Conservation (phyloP, 2,329 filamentous ascomycete species). For the Rutstroemia sydowiana region DNA sequence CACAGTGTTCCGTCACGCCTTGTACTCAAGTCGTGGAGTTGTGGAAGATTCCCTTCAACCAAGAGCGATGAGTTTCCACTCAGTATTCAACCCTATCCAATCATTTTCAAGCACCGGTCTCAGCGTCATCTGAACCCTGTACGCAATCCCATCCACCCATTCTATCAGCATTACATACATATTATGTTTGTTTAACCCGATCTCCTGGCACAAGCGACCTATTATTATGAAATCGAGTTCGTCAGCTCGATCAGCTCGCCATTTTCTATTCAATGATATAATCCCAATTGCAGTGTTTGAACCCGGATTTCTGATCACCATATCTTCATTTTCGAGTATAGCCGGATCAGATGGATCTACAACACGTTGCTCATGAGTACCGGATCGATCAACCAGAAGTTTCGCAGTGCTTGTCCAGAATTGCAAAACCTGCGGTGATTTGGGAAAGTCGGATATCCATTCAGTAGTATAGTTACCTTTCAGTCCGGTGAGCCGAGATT, state of each 20-base stretch:
- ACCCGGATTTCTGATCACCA: not conserved
- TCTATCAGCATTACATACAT: constrained; percentile 3
- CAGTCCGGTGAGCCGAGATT: not conserved
- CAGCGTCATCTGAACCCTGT: not conserved
- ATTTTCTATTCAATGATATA: not conserved
- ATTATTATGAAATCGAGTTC: constrained; percentile 1
- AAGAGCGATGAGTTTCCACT: constrained; percentile 1
- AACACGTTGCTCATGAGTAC: not conserved
- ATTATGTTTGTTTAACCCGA: not conserved
- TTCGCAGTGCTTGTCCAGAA: not conserved
- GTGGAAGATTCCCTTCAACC: not conserved
- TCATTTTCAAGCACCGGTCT: not conserved
- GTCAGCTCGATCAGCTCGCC: not conserved
- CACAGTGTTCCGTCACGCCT: no score
- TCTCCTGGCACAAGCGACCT: not conserved
- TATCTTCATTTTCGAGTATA: not conserved
- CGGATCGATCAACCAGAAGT: not conserved
- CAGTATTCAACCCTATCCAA: not conserved
- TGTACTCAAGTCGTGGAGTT: no score
- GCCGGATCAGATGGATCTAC: not conserved
- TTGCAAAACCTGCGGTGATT: not conserved
- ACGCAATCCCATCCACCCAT: not conserved
- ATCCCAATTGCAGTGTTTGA: not conserved
- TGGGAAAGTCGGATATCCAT: not conserved
- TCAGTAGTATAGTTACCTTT: not conserved